Evolutionary conservation across 768 basidiomycete species (phyloP).

Genomic region (Coprinopsis strossmayeri): DNA sequence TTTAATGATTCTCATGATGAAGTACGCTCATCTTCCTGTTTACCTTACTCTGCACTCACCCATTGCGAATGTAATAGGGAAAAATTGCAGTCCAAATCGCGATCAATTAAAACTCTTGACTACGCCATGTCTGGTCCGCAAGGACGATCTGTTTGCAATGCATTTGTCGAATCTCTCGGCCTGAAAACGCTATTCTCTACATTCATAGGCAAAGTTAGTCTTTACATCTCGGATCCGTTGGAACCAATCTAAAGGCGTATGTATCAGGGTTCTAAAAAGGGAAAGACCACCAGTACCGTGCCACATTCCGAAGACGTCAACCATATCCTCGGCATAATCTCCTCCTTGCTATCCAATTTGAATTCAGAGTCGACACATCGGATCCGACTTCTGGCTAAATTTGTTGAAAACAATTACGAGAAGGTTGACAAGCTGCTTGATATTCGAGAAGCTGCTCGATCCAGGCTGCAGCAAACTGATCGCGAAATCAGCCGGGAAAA

Average conservation of each 20-base stretch:
- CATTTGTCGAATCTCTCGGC: constrained; percentile 83
- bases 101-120: constrained; percentile 87
- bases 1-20: constrained; percentile 98
- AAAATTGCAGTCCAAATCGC: constrained; percentile 71
- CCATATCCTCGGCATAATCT: constrained; percentile 83
- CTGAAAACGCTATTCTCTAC: constrained; percentile 86
- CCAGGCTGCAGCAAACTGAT: constrained; percentile 55
- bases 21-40: constrained; percentile 39
- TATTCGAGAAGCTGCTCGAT: constrained; percentile 65
- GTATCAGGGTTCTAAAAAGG: constrained; percentile 53
- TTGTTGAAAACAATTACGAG: constrained; percentile 88
- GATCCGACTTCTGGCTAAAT: constrained; percentile 84
- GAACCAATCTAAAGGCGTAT: background rate
- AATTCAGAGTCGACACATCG: constrained; percentile 77
- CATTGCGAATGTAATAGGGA: constrained; percentile 43
- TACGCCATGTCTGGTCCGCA: constrained; percentile 80
- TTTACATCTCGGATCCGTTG: background rate
- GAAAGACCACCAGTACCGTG: constrained; percentile 38
- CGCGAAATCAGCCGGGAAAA: constrained; percentile 64
- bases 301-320: constrained; percentile 75
- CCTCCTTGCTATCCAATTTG: constrained; percentile 83
- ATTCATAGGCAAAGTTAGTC: constrained; percentile 87
- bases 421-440: constrained; percentile 93
- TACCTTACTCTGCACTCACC: background rate
- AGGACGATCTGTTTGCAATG: constrained; percentile 66